Evolutionary conservation across 1,139 yeast species (phyloP), one percentile per base, ranked within the genome.

Genomic region (Blastobotrys arbuscula): DNA sequence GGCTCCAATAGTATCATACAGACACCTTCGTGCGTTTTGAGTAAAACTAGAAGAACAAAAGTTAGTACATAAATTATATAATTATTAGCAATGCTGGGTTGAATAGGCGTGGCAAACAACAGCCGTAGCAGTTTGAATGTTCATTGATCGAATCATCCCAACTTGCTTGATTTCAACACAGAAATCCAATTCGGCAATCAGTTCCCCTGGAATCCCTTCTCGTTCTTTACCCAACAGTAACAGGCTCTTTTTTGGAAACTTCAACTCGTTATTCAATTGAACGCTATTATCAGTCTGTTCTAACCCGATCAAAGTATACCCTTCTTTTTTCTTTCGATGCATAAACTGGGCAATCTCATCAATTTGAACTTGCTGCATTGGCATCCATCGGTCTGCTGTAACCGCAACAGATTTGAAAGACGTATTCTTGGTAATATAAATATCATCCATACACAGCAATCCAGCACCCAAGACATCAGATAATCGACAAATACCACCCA

Each of bases 321-420:
- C 97, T 52, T 85, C 83, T 35, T 66, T 70, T 65, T 87, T 86
- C 71, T 84, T 84, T 43, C 65, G 65, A 50, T 72, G 69, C 77
- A 90, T 75, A 59, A 72, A 90, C 1, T 67, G 65, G 4, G 71
- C 65, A 42, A 89, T 80, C 6, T 72, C 73, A 1, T 70, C 78
- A 7, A 76, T 73, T 41, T 51, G 53, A 2, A 89, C 95, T 62
- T 89, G 92, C n/a, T 70, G 63, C 81, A 90, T 83, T 1, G 97
- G 97, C 95, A 89, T 86, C 97, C 97, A 90, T 52, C 77, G 74
- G 57, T 90, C 97, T 1, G 97, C 96, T 0, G 97, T 88, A 9
- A 90, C 96, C 0, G 97, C 95, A 26, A 92, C 97, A 52, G 73
- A 81, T 60, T 81, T 84, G 70, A 90, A 90, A 53, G 84, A 90